These are phyloP conservation scores for Rosa hybrid DNA, from an alignment of 331 rosid species.

Conservation along the genomic window DNA sequence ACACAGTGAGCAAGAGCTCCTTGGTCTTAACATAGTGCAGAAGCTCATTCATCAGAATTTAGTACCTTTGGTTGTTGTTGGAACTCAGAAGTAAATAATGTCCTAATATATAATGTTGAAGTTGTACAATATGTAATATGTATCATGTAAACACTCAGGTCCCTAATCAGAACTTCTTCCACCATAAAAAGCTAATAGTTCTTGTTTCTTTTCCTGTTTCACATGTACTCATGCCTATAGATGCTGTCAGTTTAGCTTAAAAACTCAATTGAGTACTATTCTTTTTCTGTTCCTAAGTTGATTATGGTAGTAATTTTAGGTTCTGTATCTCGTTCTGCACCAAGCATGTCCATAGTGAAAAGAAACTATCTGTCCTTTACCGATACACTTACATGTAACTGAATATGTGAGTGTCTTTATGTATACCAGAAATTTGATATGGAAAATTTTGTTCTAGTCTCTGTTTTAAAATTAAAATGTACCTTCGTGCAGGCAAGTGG, in stretches of 20 bases:
- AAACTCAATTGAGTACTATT: background rate
- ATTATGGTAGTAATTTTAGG: background rate
- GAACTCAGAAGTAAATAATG: background rate
- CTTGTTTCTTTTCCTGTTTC: background rate
- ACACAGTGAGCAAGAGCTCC: background rate
- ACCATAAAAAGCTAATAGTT: background rate
- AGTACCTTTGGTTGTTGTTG: background rate
- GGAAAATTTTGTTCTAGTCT: slow-evolving; percentile 11
- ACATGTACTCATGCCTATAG: background rate
- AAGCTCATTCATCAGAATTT: background rate
- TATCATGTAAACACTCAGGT: background rate
- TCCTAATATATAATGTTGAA: background rate
- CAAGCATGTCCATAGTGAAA: background rate
- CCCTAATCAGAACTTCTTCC: background rate
- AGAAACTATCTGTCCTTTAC: background rate
- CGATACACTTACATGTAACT: background rate
- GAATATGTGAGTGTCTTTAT: background rate
- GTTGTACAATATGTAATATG: background rate
- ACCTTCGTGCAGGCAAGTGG: slow-evolving; percentile 82
- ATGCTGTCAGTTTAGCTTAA: background rate
- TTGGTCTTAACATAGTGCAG: background rate
- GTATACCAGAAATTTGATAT: background rate
- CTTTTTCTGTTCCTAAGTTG: background rate
- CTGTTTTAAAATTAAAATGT: background rate
- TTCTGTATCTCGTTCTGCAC: background rate